Base-by-base conservation (phyloP, 228 moss, liverwort and hornwort species). In the Sphagnum fallax region DNA sequence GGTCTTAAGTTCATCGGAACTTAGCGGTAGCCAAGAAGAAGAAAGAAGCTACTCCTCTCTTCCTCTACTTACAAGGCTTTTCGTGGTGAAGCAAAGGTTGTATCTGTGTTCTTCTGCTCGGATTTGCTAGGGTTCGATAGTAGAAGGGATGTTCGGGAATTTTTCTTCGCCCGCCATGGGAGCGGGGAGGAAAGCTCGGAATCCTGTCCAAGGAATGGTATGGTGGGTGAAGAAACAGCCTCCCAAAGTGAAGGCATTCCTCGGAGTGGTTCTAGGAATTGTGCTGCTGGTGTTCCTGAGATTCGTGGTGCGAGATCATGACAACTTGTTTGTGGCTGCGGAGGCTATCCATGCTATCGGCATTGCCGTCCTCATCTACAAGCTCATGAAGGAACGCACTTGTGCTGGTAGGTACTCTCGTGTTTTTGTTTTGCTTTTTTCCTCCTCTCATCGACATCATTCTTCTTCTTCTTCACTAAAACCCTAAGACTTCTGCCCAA, bases 151-250 rank as follows among this genome's bases (percentile, higher is more conserved):
- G 32, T 32, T 32, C 32, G 32, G 32, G 32, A 32, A 32, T 32
- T 32, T 32, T 32, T 32, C 32, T 32, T 32, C 32, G 11, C 13
- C 16, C 9, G 18, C 72, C 62, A 95, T 95, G 95, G 87, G 89
- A 73, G 60, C 78, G 18, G 51, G 65, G 53, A 72, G 83, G 63
- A 74, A 88, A 81, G 73, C 73, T 18, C 86, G 81, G 66, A 97
- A 97, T 63, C 97, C 97, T 8, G 77, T 97, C 76, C 97, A 91
- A 80, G 86, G 84, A 69, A 73, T 82, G 51, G 91, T 91, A 51
- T 82, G 86, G 78, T 97, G 97, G 97, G 90, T 93, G 82, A 97
- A 91, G 78, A 87, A 79, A 65, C 97, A 97, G 74, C 93, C 97
- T 50, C 85, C 85, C 3, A 91, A 97, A 72, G 77, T 84, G 72